Conservation (phyloP, 2,329 filamentous ascomycete genomes). For the Aspergillus aculeatus region DNA sequence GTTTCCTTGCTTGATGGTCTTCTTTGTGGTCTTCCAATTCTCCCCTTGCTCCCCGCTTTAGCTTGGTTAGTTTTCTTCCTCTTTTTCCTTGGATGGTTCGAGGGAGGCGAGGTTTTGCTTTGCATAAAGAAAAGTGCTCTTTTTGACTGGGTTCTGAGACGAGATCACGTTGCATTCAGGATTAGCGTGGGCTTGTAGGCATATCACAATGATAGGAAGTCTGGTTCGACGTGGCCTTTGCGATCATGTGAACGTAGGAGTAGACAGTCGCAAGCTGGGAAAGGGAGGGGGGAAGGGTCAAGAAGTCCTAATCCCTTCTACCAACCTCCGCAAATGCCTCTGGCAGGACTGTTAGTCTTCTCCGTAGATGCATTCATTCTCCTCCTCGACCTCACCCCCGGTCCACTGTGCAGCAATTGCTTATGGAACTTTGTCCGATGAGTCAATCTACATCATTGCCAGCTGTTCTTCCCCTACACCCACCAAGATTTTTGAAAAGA, state of each 20-base stretch:
- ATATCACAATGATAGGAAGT: not conserved
- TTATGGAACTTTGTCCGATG: not conserved
- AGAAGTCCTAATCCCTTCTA: too few species aligned
- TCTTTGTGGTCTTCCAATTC: not conserved
- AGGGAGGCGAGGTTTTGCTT: not conserved
- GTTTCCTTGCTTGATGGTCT: not conserved
- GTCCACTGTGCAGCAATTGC: not conserved
- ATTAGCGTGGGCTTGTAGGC: not conserved
- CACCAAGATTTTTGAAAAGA: too few species aligned
- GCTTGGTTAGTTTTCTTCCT: not conserved
- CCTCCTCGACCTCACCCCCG: not conserved
- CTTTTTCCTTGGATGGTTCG: not conserved
- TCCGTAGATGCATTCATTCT: not conserved
- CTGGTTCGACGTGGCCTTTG: not conserved
- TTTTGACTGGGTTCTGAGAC: not conserved
- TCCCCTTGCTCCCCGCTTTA: not conserved
- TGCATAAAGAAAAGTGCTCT: conserved; percentile 1
- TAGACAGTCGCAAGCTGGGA: not conserved
- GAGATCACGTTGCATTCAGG: not conserved
- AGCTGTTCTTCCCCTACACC: not conserved
- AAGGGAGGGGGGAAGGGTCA: too few species aligned
- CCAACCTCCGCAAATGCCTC: not conserved
- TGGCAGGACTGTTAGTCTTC: not conserved
- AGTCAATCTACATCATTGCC: not conserved
- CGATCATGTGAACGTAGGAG: not conserved